Conservation (phyloP, 192 early-diverging fungal genomes). For the Entrophospora sp. region DNA sequence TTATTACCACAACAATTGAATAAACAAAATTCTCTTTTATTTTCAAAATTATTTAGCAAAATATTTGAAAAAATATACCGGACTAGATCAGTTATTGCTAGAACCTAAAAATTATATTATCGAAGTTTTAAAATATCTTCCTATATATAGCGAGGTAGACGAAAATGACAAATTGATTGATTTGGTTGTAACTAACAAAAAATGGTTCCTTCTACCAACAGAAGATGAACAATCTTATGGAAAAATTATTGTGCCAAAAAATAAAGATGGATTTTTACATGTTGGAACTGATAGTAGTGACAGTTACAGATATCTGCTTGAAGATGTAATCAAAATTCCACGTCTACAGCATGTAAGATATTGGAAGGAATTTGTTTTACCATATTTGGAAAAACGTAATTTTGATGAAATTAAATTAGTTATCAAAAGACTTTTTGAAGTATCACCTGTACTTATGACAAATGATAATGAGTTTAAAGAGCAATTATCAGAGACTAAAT, state of each 20-base stretch:
- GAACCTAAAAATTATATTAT: too few relatives aligned
- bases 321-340: background rate
- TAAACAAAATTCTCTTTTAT: too few relatives aligned
- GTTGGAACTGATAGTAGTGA: background rate
- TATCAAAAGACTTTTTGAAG: background rate
- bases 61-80: too few relatives aligned
- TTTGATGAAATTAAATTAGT: background rate
- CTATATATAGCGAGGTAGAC: background rate
- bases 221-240: background rate
- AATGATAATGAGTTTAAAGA: background rate
- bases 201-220: background rate
- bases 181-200: background rate
- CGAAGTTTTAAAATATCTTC: conserved; percentile 1
- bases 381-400: background rate
- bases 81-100: too few relatives aligned
- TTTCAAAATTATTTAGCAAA: too few relatives aligned
- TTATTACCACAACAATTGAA: too few relatives aligned
- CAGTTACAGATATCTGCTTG: background rate
- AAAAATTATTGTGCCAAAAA: background rate
- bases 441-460: background rate
- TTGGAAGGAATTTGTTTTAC: background rate
- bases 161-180: background rate
- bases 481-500: background rate
- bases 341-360: background rate
- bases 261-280: background rate